Evolutionary conservation across 768 basidiomycete genomes (phyloP).

Genomic region (Solioccasus polychromus): DNA sequence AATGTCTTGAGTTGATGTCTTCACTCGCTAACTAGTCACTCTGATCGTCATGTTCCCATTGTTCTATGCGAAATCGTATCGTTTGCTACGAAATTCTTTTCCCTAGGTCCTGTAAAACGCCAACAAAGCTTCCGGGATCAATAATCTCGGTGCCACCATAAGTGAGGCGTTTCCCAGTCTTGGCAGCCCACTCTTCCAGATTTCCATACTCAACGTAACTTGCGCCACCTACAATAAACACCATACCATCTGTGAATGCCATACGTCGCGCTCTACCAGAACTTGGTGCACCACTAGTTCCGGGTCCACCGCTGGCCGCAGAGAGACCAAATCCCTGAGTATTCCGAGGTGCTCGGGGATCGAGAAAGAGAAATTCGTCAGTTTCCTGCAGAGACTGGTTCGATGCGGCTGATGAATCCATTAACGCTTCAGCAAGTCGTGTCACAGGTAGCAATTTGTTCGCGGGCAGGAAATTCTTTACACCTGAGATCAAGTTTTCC

Average conservation of each 20-base stretch:
- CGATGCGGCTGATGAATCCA: slow-evolving; percentile 94
- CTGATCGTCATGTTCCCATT: neutral
- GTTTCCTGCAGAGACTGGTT: slow-evolving; percentile 95
- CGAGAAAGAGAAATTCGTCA: slow-evolving; percentile 92
- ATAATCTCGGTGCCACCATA: slow-evolving; percentile 97
- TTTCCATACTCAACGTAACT: slow-evolving; percentile 98
- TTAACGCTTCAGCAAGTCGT: slow-evolving; percentile 89
- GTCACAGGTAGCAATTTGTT: slow-evolving; percentile 93
- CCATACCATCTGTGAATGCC: slow-evolving; percentile 85
- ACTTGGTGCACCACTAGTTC: slow-evolving; percentile 31
- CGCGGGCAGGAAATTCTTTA: slow-evolving; percentile 95
- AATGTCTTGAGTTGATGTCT: neutral
- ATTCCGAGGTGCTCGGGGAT: slow-evolving; percentile 78
- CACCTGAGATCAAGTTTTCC: slow-evolving; percentile 94
- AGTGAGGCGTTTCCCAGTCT: slow-evolving; percentile 79
- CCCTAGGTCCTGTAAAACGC: slow-evolving; percentile 64
- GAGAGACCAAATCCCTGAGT: slow-evolving; percentile 43
- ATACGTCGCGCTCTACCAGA: slow-evolving; percentile 51
- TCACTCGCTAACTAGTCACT: slow-evolving; percentile 3
- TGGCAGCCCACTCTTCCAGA: slow-evolving; percentile 86
- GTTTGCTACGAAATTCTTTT: slow-evolving; percentile 33
- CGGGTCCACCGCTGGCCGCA: slow-evolving; percentile 46
- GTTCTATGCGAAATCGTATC: slow-evolving; percentile 1
- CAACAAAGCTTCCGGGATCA: slow-evolving; percentile 83
- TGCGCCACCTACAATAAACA: slow-evolving; percentile 95